A percentile compares a stretch with the other conserved stretches of the same genome.
These are phyloP conservation scores for Pholiota adiposa DNA, from an alignment of 1,284 basidiomycete species.

Conservation along the genomic window DNA sequence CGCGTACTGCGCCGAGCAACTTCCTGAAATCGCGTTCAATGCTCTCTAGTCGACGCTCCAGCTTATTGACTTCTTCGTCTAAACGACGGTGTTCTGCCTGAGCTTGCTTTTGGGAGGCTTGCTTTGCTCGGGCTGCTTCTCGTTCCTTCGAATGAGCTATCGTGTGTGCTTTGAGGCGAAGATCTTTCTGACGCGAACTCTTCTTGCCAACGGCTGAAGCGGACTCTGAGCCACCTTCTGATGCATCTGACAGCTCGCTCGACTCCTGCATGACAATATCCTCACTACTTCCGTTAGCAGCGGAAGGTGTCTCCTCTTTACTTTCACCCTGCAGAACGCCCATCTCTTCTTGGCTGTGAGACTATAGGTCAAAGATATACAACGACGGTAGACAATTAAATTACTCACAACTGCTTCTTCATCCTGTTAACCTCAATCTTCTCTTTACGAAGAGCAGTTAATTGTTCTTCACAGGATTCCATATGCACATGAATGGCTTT, in stretches of 20 bases:
- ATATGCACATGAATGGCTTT: slow-evolving; percentile 87
- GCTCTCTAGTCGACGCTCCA: slow-evolving; percentile 79
- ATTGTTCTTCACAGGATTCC: slow-evolving; percentile 86
- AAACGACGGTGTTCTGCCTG: slow-evolving; percentile 78
- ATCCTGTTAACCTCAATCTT: slow-evolving; percentile 92
- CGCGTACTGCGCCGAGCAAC: slow-evolving; percentile 79
- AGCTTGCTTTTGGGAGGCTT: slow-evolving; percentile 71
- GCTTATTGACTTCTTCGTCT: slow-evolving; percentile 85
- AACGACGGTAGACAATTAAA: neutral
- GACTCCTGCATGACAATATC: slow-evolving; percentile 63
- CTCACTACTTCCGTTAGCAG: slow-evolving; percentile 50
- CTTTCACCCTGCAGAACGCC: slow-evolving; percentile 60
- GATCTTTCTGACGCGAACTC: slow-evolving; percentile 53
- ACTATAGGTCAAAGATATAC: slow-evolving; percentile 13
- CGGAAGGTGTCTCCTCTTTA: slow-evolving; percentile 48
- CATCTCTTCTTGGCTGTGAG: slow-evolving; percentile 73
- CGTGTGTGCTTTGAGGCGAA: slow-evolving; percentile 56
- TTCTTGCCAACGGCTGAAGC: slow-evolving; percentile 45
- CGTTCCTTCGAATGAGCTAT: slow-evolving; percentile 76
- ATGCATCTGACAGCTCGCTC: slow-evolving; percentile 74
- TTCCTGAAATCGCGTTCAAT: slow-evolving; percentile 95
- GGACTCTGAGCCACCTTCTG: slow-evolving; percentile 58
- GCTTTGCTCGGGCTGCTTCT: slow-evolving; percentile 74
- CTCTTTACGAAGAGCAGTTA: slow-evolving; percentile 94
- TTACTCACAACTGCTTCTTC: slow-evolving; percentile 82